A percentile compares a stretch with the other conserved stretches of the same genome.
Conservation (phyloP, 1,139 yeast genomes). For the Candida glucosophila region DNA sequence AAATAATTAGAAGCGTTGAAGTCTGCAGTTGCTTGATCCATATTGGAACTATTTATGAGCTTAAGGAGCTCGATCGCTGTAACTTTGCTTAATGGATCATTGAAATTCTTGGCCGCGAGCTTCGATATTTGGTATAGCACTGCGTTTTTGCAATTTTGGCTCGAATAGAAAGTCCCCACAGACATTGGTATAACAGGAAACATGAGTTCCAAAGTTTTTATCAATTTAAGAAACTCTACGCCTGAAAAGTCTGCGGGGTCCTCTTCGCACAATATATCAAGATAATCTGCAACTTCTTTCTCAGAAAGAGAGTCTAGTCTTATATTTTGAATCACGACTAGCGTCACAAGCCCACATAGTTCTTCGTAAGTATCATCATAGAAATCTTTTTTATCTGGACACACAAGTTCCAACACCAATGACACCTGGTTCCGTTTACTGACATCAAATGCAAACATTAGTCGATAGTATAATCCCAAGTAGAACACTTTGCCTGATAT, state of each 20-base stretch:
- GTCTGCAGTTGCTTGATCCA: constrained; percentile 27
- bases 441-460: no score
- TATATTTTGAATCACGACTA: no score
- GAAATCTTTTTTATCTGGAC: no score
- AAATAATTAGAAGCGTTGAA: constrained; percentile 23
- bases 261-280: constrained; percentile 15
- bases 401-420: no score
- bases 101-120: constrained; percentile 3
- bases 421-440: no score
- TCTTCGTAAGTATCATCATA: no score
- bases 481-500: no score
- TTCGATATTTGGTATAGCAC: constrained; percentile 9
- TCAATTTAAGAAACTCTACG: constrained; percentile 14
- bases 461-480: no score
- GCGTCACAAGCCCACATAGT: constrained; percentile 14
- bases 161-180: constrained; percentile 13
- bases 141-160: constrained; percentile 11
- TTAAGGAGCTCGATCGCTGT: constrained; percentile 12
- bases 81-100: constrained; percentile 7
- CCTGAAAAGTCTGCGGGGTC: constrained; percentile 9
- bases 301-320: no score
- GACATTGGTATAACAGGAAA: constrained; percentile 20
- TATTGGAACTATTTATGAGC: constrained; percentile 26
- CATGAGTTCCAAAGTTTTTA: constrained; percentile 12
- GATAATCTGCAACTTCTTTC: constrained; percentile 14